Base-by-base conservation (phyloP, 805 yeast genomes). In the Candida vartiovaarae region DNA sequence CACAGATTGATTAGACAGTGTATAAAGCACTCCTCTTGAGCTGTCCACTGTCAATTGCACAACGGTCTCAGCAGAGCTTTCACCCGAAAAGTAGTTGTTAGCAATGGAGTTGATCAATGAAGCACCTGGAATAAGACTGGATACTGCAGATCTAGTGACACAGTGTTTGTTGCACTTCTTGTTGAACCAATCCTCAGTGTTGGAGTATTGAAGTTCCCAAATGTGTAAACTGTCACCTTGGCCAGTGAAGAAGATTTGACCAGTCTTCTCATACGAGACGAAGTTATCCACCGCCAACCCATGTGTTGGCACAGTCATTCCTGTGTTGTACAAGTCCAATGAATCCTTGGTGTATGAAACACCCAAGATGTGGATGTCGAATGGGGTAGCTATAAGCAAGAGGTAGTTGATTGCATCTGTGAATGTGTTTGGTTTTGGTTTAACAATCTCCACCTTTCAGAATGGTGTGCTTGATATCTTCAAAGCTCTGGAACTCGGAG, bases 121-220 rank as follows among this genome's bases (percentile, higher is more conserved):
- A 32, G 67, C 54, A 6, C 72, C 73, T 4, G 73, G 72, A 23
- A 79, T 62, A 30, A 78, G 65, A 32, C 74, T 69, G 1, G 82
- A 65, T 35, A 81, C 62, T 0, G 71, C 80, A 51, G 76, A 76
- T 64, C 78, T 80, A 36, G 97, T 88, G 43, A 86, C 72, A 60
- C 97, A 88, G 34, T 82, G 78, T 61, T 89, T 89, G 53, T 78
- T 79, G 57, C 95, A 85, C 54, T 82, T 84, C 56, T 85, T 82
- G 49, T 81, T 78, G 60, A 88, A 88, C 86, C 96, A 91, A 43
- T 86, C 82, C 39, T 88, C 93, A 26, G 84, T 75, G 51, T 82
- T 84, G 5, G 90, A 75, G 60, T 93, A 93, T 46, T 78, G 81
- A 43, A 93, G 68, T 58, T 87, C 91, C 96, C 96, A 93, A 36